Evolutionary conservation across 1,284 basidiomycete species (phyloP).

Genomic region (Naganishia sp.): DNA sequence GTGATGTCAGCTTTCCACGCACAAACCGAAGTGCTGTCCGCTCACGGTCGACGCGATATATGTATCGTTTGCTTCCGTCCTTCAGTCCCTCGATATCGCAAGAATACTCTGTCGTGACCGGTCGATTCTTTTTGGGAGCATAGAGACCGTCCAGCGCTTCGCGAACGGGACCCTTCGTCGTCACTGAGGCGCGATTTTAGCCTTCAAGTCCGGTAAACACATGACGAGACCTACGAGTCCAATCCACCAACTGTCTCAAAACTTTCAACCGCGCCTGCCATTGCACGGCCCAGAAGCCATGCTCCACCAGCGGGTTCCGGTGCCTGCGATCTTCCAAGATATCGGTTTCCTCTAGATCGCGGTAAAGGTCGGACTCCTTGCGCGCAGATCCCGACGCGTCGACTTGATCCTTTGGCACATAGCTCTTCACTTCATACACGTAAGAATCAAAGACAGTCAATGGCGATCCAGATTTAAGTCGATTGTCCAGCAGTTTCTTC

Average conservation of each 20-base stretch:
- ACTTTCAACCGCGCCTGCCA: slow-evolving; percentile 32
- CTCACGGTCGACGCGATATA: slow-evolving; percentile 23
- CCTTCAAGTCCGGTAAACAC: not conserved
- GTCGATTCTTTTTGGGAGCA: slow-evolving; percentile 25
- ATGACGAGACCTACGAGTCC: slow-evolving; percentile 27
- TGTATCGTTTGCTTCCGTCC: slow-evolving; percentile 20
- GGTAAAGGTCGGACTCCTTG: slow-evolving; percentile 20
- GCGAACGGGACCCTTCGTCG: slow-evolving; percentile 20
- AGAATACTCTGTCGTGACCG: slow-evolving; percentile 11
- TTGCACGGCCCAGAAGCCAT: slow-evolving; percentile 28
- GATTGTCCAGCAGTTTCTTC: slow-evolving; percentile 17
- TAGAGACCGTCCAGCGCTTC: slow-evolving; percentile 22
- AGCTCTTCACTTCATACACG: slow-evolving; percentile 25
- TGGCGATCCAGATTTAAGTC: slow-evolving; percentile 28
- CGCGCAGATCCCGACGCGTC: slow-evolving; percentile 7
- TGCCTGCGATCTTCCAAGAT: slow-evolving; percentile 18
- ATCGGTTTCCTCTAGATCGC: slow-evolving; percentile 19
- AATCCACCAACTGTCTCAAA: slow-evolving; percentile 34
- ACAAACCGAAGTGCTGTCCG: not conserved
- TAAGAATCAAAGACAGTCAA: slow-evolving; percentile 33
- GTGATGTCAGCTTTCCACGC: too few species aligned
- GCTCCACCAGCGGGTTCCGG: slow-evolving; percentile 25
- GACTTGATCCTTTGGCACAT: slow-evolving; percentile 22
- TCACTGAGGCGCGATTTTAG: slow-evolving; percentile 4
- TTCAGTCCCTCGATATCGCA: slow-evolving; percentile 21